Evolutionary conservation across 768 basidiomycete species (phyloP).

Genomic region (Boletus pseudopeckii): DNA sequence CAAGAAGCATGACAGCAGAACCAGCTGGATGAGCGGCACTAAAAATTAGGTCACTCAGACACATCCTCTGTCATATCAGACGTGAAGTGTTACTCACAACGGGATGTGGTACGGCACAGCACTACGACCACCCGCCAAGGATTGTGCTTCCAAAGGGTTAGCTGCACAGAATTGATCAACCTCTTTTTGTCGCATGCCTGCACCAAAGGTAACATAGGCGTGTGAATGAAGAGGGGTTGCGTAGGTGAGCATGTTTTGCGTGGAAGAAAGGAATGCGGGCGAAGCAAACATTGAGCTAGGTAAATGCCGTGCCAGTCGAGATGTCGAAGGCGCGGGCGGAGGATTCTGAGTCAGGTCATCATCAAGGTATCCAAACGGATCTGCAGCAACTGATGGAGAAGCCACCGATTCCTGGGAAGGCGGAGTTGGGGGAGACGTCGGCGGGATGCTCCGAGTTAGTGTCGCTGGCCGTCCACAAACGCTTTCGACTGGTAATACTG

Average conservation of each 20-base stretch:
- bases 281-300: constrained; percentile 35
- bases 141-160: constrained; percentile 59
- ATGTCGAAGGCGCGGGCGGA: constrained; percentile 18
- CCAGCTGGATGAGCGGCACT: constrained; percentile 80
- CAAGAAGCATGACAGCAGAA: constrained; percentile 76
- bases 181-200: constrained; percentile 82
- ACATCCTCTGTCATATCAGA: not conserved
- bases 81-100: constrained; percentile 47
- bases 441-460: not conserved
- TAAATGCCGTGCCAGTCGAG: constrained; percentile 19
- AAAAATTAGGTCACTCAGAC: constrained; percentile 6
- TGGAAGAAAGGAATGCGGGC: constrained; percentile 33
- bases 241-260: constrained; percentile 42
- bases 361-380: constrained; percentile 63
- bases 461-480: not conserved
- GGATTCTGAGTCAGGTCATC: constrained; percentile 31
- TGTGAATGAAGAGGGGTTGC: constrained; percentile 62
- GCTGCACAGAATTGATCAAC: constrained; percentile 73
- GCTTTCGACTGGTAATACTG: not conserved
- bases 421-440: constrained; percentile 1
- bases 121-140: constrained; percentile 46
- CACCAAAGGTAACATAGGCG: constrained; percentile 83
- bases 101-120: constrained; percentile 78
- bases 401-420: not conserved
- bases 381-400: constrained; percentile 30